Evolutionary conservation across 106 monocot species (phyloP).

Genomic region (Allium sativum): DNA sequence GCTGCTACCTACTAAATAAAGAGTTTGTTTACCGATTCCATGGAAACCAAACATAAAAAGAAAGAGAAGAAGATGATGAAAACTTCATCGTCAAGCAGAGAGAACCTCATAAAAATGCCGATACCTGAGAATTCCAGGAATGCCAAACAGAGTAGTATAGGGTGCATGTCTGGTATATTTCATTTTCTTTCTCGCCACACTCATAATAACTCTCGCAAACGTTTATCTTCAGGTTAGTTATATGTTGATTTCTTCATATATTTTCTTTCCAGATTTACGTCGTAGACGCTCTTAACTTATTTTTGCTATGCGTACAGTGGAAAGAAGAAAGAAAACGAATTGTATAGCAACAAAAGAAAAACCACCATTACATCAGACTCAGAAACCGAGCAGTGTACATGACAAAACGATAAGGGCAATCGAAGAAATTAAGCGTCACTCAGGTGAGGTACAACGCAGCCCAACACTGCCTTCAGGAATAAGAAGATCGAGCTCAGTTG

Average conservation of each 20-base stretch:
- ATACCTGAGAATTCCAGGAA: too few relatives aligned
- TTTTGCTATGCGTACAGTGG: not conserved
- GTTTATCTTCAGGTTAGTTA: conserved; percentile 22
- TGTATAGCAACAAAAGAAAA: not conserved
- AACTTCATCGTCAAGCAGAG: not conserved
- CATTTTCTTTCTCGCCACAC: conserved; percentile 31
- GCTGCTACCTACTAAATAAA: too few relatives aligned
- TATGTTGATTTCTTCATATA: not conserved
- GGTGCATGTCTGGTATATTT: conserved; percentile 59
- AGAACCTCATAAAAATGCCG: not conserved
- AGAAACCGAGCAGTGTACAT: not conserved
- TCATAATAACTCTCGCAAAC: conserved; percentile 25
- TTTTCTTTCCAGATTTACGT: not conserved
- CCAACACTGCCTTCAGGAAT: conserved; percentile 36
- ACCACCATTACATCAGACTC: not conserved
- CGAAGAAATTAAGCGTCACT: not conserved
- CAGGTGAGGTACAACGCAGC: conserved; percentile 22
- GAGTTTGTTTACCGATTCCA: too few relatives aligned
- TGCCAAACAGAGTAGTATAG: conserved; percentile 3
- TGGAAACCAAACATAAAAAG: not conserved
- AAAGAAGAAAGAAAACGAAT: conserved; percentile 13
- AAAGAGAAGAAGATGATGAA: conserved; percentile 1
- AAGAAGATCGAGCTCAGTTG: conserved; percentile 4
- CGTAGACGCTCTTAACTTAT: not conserved
- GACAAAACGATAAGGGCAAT: not conserved